Percentiles rank a stretch among this genome's conserved stretches.
phyloP scores from a whole-genome alignment of 345 rosid genomes.

The Clarkia xantiana region DNA sequence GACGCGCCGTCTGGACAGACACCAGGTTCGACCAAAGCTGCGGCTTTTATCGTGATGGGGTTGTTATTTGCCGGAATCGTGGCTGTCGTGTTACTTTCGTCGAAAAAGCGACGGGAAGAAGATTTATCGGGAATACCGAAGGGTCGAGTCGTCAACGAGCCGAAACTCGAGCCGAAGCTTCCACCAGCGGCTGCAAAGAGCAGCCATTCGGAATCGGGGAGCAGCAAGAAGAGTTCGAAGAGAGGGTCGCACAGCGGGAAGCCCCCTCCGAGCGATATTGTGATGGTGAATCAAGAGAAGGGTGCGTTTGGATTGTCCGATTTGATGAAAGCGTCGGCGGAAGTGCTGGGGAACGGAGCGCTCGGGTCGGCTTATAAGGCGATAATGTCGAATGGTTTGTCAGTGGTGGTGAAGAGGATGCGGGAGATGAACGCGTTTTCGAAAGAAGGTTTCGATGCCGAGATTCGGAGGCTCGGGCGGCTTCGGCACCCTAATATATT shows the following conservation, averaged over 20 bases:
- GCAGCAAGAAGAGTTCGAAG: slow-evolving; percentile 10
- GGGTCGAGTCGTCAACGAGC: too few relatives aligned
- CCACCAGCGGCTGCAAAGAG: slow-evolving; percentile 7
- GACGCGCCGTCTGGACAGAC: background rate
- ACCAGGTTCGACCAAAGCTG: background rate
- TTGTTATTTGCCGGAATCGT: slow-evolving; percentile 24
- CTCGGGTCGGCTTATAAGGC: slow-evolving; percentile 57
- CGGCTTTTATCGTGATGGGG: slow-evolving; percentile 18
- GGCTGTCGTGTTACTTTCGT: slow-evolving; percentile 10
- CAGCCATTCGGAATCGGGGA: slow-evolving; percentile 9
- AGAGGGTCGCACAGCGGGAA: slow-evolving; percentile 11
- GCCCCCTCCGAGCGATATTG: slow-evolving; percentile 20
- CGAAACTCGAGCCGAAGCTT: slow-evolving; percentile 24
- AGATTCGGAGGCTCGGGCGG: slow-evolving; percentile 31
- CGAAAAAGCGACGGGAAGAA: slow-evolving; percentile 14
- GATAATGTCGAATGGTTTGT: slow-evolving; percentile 29
- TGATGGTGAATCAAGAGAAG: slow-evolving; percentile 41
- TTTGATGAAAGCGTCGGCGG: slow-evolving; percentile 73
- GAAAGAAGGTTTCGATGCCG: slow-evolving; percentile 36
- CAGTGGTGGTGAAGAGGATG: slow-evolving; percentile 60
- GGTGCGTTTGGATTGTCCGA: slow-evolving; percentile 51
- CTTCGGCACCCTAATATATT: slow-evolving; percentile 42
- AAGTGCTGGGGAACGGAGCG: slow-evolving; percentile 54
- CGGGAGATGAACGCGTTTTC: slow-evolving; percentile 43
- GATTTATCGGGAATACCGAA: background rate